A percentile compares a stretch with the other conserved stretches of the same genome.
phyloP scores from a whole-genome alignment of 805 yeast genomes.

The Yamadazyma sp. region DNA sequence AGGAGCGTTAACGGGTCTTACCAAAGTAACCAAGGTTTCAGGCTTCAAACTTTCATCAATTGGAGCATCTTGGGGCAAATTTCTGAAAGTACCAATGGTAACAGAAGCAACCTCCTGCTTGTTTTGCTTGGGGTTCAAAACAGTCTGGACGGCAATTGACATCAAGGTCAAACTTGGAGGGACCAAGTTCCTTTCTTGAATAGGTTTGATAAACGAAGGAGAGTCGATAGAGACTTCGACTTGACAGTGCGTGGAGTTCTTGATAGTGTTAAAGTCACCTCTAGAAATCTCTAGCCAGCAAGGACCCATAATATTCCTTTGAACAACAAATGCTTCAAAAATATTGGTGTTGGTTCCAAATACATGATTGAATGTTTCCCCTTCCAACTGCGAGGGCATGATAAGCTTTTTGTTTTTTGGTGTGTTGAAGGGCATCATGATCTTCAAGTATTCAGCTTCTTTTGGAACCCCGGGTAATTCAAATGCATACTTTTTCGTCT shows the following conservation, averaged over 20 bases:
- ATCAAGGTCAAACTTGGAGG: slow-evolving; percentile 70
- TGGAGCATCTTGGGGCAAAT: slow-evolving; percentile 75
- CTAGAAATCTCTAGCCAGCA: slow-evolving; percentile 84
- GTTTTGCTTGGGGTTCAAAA: slow-evolving; percentile 69
- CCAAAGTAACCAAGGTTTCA: slow-evolving; percentile 63
- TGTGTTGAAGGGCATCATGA: slow-evolving; percentile 71
- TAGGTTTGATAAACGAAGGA: slow-evolving; percentile 49
- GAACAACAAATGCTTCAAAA: slow-evolving; percentile 84
- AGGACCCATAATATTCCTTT: slow-evolving; percentile 91
- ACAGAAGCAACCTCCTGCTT: slow-evolving; percentile 87
- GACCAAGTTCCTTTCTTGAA: slow-evolving; percentile 36
- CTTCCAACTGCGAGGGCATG: slow-evolving; percentile 63
- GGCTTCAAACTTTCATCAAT: slow-evolving; percentile 62
- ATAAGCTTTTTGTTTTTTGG: slow-evolving; percentile 49
- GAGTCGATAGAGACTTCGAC: slow-evolving; percentile 64
- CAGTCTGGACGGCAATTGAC: slow-evolving; percentile 76
- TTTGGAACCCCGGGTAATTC: slow-evolving; percentile 78
- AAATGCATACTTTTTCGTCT: slow-evolving; percentile 80
- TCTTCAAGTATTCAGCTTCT: slow-evolving; percentile 76
- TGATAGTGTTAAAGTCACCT: slow-evolving; percentile 57
- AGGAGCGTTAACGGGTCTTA: slow-evolving; percentile 69
- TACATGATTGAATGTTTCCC: slow-evolving; percentile 73
- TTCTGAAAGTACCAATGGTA: slow-evolving; percentile 67
- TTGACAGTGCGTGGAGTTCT: slow-evolving; percentile 74
- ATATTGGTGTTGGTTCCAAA: slow-evolving; percentile 75